These are phyloP conservation scores for Metarhizium robertsii DNA, from an alignment of 2,329 filamentous ascomycete genomes.

Conservation along the genomic window DNA sequence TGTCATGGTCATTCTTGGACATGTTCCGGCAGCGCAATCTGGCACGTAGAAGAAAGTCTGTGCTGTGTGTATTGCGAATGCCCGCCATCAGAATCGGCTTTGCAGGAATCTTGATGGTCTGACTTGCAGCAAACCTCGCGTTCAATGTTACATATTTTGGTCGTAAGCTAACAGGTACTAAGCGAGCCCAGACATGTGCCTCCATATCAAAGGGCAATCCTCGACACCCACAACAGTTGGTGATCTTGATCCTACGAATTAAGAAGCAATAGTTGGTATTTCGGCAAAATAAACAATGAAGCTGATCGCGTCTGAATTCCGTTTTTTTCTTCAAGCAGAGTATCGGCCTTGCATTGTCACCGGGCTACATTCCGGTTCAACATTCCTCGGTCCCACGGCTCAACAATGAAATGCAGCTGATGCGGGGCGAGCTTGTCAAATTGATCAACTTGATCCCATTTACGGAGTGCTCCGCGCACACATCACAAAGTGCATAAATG, in stretches of 20 bases:
- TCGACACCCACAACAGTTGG: not conserved
- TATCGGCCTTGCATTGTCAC: not conserved
- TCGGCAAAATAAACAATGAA: not conserved
- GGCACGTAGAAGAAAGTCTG: too few relatives aligned
- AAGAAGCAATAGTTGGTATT: not conserved
- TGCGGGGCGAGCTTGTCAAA: not conserved
- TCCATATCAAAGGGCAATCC: not conserved
- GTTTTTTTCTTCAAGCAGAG: not conserved
- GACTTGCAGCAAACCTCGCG: too few relatives aligned
- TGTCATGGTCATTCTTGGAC: too few relatives aligned
- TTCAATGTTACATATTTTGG: too few relatives aligned
- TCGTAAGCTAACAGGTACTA: not conserved
- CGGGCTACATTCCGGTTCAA: not conserved
- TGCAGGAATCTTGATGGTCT: too few relatives aligned
- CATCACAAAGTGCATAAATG: too few relatives aligned
- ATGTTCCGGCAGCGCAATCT: too few relatives aligned
- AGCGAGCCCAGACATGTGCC: not conserved
- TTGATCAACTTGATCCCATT: not conserved
- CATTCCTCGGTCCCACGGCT: not conserved
- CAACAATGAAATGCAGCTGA: not conserved
- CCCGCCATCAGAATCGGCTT: too few relatives aligned
- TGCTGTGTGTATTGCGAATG: too few relatives aligned
- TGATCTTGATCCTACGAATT: not conserved
- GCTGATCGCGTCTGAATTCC: not conserved
- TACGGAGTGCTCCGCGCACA: not conserved